These are phyloP conservation scores for Pseudofabraea citricarpa DNA, from an alignment of 2,329 filamentous ascomycete genomes.

Conservation along the genomic window DNA sequence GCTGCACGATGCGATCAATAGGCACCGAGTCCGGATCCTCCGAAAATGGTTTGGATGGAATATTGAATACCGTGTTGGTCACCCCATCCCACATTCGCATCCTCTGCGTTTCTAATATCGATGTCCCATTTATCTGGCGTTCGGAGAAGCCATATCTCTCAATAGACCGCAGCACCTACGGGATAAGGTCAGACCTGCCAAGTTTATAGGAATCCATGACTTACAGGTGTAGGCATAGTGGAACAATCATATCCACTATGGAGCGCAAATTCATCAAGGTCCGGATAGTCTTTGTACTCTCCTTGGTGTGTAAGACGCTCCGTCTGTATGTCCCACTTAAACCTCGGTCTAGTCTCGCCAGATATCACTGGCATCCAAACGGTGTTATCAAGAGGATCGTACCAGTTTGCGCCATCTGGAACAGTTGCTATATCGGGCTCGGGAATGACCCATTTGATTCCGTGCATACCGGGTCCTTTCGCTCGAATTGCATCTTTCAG, in stretches of 20 bases:
- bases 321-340: no score
- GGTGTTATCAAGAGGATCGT: slow-evolving; percentile 18
- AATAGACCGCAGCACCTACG: background rate
- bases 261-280: background rate
- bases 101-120: slow-evolving; percentile 7
- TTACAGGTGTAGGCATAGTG: slow-evolving; percentile 1
- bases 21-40: no score
- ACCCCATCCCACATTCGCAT: slow-evolving; percentile 24
- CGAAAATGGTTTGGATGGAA: no score
- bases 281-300: slow-evolving; percentile 7
- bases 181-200: background rate
- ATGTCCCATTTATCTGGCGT: background rate
- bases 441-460: no score
- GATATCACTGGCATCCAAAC: slow-evolving; percentile 22
- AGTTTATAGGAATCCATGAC: no score
- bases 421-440: no score
- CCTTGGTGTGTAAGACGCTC: no score
- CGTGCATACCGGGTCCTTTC: no score
- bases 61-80: slow-evolving; percentile 24
- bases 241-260: background rate
- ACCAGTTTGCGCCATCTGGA: slow-evolving; percentile 3
- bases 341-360: no score
- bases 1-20: no score
- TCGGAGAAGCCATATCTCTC: background rate
- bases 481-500: no score